A percentile compares a stretch with the other conserved stretches of the same genome.
Conservation (phyloP, 202 grass and related monocot genomes). For the Alloteropsis angusta region DNA sequence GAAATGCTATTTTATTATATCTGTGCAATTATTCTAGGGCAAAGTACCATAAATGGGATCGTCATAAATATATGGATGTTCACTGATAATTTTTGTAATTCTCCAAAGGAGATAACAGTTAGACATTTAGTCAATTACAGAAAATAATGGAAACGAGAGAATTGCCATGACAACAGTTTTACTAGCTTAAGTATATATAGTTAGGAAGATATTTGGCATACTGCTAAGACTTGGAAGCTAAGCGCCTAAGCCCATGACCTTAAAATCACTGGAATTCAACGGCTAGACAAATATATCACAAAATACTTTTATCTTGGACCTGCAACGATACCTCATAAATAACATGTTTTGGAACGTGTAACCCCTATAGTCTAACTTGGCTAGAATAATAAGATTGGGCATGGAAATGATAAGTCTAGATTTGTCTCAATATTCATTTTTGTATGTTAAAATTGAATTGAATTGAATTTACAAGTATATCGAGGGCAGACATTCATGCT, state of each 20-base stretch:
- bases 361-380: background rate
- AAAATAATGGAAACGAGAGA: background rate
- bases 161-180: background rate
- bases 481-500: background rate
- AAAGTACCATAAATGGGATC: background rate
- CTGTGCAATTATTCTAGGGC: background rate
- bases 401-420: background rate
- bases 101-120: background rate
- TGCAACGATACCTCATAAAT: background rate
- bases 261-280: background rate
- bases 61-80: background rate
- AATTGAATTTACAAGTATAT: background rate
- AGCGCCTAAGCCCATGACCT: background rate
- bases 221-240: background rate
- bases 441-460: background rate
- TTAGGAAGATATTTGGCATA: background rate
- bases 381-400: background rate
- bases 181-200: background rate
- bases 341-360: background rate
- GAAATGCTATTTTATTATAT: background rate
- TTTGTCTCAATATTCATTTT: background rate
- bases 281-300: background rate
- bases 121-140: background rate
- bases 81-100: background rate
- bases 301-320: background rate